Percentiles rank a stretch among this genome's conserved stretches.
Conservation (phyloP, 2,329 filamentous ascomycete species). For the Meredithiella fracta region DNA sequence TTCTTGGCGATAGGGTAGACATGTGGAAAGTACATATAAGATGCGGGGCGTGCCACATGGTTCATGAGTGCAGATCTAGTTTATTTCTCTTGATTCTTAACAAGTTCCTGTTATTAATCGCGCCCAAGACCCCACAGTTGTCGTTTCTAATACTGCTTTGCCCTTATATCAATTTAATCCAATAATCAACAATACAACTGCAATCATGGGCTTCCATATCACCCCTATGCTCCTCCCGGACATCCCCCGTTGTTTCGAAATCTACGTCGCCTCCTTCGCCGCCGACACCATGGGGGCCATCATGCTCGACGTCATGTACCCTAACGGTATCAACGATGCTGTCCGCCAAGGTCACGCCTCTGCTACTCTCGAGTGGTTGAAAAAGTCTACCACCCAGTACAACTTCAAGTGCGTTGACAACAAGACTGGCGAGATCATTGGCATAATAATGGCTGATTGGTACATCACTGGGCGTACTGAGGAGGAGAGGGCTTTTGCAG, state of each 20-base stretch:
- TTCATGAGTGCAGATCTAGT: too few species aligned
- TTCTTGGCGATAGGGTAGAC: too few species aligned
- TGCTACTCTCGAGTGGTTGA: slow-evolving; percentile 26
- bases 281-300: slow-evolving; percentile 23
- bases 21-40: too few species aligned
- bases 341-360: slow-evolving; percentile 29
- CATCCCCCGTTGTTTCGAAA: slow-evolving; percentile 29
- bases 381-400: slow-evolving; percentile 26
- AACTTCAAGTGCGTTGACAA: slow-evolving; percentile 32
- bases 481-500: slow-evolving; percentile 28
- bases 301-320: slow-evolving; percentile 28
- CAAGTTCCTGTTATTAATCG: not conserved
- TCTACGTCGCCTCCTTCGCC: slow-evolving; percentile 31
- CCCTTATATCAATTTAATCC: not conserved
- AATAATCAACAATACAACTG: not conserved
- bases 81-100: too few species aligned
- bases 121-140: not conserved
- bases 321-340: slow-evolving; percentile 21
- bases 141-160: not conserved
- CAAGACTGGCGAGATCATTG: slow-evolving; percentile 26
- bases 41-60: too few species aligned
- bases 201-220: slow-evolving; percentile 25
- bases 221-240: slow-evolving; percentile 30
- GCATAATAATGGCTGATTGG: slow-evolving; percentile 31
- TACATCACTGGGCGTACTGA: slow-evolving; percentile 23